These are phyloP conservation scores for Boletus vinaceobasis DNA, from an alignment of 768 basidiomycete species.

Conservation along the genomic window DNA sequence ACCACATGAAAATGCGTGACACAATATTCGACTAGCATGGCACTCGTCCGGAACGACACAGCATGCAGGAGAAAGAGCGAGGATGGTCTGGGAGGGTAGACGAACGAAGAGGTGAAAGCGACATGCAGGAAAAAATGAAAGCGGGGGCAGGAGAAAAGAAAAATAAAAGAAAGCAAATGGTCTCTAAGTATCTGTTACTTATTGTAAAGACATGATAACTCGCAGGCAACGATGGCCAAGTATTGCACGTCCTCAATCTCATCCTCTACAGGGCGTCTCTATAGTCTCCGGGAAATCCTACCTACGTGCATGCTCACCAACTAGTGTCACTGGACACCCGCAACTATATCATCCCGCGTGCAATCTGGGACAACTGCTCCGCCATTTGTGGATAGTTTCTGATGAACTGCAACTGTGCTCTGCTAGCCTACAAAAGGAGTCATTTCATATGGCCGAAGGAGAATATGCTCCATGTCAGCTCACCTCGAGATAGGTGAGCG, in stretches of 20 bases:
- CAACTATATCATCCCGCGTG: slow-evolving; percentile 36
- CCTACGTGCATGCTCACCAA: slow-evolving; percentile 11
- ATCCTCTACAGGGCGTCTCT: slow-evolving; percentile 7
- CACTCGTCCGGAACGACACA: background rate
- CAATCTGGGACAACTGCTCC: slow-evolving; percentile 55
- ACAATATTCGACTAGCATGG: slow-evolving; percentile 2
- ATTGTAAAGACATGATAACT: slow-evolving; percentile 14
- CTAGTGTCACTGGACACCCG: background rate
- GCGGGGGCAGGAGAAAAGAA: too few species aligned
- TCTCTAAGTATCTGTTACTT: background rate
- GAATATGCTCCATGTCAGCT: slow-evolving; percentile 23
- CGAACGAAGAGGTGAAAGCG: background rate
- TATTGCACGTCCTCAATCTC: slow-evolving; percentile 3
- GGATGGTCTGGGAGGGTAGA: background rate
- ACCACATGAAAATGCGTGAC: slow-evolving; percentile 1
- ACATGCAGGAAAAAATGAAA: background rate
- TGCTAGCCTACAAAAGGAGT: slow-evolving; percentile 59
- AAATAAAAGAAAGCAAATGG: background rate
- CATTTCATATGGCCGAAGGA: background rate
- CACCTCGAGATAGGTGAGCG: slow-evolving; percentile 77
- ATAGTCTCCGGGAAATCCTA: slow-evolving; percentile 11
- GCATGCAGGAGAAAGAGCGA: background rate
- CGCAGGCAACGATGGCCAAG: background rate
- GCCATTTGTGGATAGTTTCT: slow-evolving; percentile 82
- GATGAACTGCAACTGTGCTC: slow-evolving; percentile 79